Evolutionary conservation across 2,329 filamentous ascomycete genomes (phyloP).

Genomic region (Atkinsonella hypoxylon): DNA sequence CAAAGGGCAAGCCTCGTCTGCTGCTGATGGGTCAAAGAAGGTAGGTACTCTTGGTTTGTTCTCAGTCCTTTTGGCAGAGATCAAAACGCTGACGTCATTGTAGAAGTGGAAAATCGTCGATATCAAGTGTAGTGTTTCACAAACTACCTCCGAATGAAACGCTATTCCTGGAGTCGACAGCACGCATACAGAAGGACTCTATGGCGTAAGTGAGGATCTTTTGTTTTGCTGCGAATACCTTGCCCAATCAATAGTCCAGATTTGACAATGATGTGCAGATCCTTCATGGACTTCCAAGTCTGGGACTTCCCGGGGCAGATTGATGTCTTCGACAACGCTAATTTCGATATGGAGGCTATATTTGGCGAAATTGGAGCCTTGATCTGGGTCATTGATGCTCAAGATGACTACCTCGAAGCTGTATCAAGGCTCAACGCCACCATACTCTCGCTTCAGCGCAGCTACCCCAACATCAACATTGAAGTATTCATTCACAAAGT

Average conservation of each 20-base stretch:
- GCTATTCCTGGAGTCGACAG: constrained; percentile 88
- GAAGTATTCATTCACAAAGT: constrained; percentile 99
- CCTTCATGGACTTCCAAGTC: constrained; percentile 98
- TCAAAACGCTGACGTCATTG: not conserved
- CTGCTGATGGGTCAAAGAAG: constrained; percentile 92
- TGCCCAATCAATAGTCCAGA: constrained; percentile 10
- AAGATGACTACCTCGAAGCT: constrained; percentile 93
- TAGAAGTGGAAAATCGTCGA: constrained; percentile 96
- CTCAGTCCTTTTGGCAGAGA: not conserved
- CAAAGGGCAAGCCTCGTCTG: constrained; percentile 67
- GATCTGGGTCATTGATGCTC: constrained; percentile 97
- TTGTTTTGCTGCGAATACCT: not conserved
- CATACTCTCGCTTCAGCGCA: constrained; percentile 77
- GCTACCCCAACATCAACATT: constrained; percentile 88
- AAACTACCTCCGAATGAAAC: constrained; percentile 95
- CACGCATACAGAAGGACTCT: constrained; percentile 84
- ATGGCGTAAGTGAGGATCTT: constrained; percentile 61
- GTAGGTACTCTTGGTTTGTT: constrained; percentile 53
- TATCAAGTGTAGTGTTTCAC: constrained; percentile 97
- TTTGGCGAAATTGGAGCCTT: constrained; percentile 90
- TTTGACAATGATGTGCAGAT: constrained; percentile 38
- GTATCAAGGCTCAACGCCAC: constrained; percentile 78
- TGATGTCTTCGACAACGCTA: constrained; percentile 74
- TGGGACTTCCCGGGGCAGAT: constrained; percentile 97
- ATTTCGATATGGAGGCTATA: constrained; percentile 83